Percentiles rank a stretch among this genome's conserved stretches.
Evolutionary conservation across 1,139 yeast genomes (phyloP).

Genomic region (Suhomyces taliae): DNA sequence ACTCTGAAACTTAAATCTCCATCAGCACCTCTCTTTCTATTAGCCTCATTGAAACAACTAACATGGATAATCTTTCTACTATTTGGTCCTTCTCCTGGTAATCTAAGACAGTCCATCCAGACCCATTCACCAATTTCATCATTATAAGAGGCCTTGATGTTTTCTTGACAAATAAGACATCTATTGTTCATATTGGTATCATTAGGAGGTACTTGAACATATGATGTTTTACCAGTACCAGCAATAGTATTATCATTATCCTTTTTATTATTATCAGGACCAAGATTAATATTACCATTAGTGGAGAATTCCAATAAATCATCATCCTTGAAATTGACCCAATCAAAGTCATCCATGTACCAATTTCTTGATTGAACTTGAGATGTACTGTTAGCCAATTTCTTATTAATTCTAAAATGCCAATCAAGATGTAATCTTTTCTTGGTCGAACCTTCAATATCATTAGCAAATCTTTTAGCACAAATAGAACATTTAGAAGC

Average conservation of each 20-base stretch:
- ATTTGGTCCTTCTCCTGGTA: conserved; percentile 53
- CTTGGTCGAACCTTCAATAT: conserved; percentile 54
- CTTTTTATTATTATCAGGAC: conserved; percentile 9
- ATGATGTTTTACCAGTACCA: conserved; percentile 28
- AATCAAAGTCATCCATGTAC: conserved; percentile 73
- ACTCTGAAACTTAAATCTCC: conserved; percentile 34
- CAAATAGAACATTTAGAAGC: conserved; percentile 87
- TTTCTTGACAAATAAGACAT: conserved; percentile 89
- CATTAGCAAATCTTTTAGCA: conserved; percentile 78
- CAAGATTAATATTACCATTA: conserved; percentile 13
- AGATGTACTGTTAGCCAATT: conserved; percentile 45
- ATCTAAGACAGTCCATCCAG: conserved; percentile 78
- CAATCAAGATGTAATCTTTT: conserved; percentile 80
- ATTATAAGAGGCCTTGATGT: conserved; percentile 74
- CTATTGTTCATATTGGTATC: conserved; percentile 65
- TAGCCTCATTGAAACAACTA: conserved; percentile 74
- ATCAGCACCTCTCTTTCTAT: conserved; percentile 35
- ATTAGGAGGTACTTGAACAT: conserved; percentile 70
- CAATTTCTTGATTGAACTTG: conserved; percentile 75
- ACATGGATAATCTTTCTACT: conserved; percentile 68
- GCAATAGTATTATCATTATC: conserved; percentile 11
- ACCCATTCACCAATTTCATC: conserved; percentile 96
- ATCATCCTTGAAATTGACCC: conserved; percentile 74
- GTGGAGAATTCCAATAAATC: conserved; percentile 41
- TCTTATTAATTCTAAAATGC: conserved; percentile 92